phyloP scores from a whole-genome alignment of 192 early-diverging fungal species.

The Pilaira anomala region DNA sequence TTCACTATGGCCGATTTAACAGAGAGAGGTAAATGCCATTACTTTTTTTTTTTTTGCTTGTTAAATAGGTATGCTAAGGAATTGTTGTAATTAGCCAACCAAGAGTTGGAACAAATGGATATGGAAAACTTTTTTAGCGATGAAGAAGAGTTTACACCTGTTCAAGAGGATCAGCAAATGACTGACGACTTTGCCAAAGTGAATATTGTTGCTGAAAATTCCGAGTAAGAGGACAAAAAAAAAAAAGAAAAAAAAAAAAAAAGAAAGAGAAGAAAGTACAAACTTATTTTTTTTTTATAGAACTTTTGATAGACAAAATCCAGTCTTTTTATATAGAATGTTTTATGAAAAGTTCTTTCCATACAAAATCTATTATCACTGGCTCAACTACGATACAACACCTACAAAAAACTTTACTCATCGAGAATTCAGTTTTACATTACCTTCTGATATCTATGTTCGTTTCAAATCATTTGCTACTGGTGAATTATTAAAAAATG shows the following conservation, averaged over 20 bases:
- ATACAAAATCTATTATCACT: constrained; percentile 71
- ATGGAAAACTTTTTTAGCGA: not conserved
- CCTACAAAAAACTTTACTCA: constrained; percentile 74
- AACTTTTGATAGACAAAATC: not conserved
- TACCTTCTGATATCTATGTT: constrained; percentile 78
- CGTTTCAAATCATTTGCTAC: constrained; percentile 84
- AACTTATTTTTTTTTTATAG: not conserved
- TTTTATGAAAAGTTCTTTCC: constrained; percentile 92
- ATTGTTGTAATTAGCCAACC: not conserved
- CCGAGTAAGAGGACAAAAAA: too few relatives aligned
- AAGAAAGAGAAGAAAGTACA: not conserved
- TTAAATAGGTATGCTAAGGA: too few relatives aligned
- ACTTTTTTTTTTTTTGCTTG: too few relatives aligned
- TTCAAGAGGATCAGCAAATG: not conserved
- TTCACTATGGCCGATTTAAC: not conserved
- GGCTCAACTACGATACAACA: constrained; percentile 79
- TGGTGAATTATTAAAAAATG: constrained; percentile 66
- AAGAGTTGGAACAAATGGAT: not conserved
- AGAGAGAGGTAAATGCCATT: not conserved
- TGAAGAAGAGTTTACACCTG: not conserved
- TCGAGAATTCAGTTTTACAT: constrained; percentile 91
- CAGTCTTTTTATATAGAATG: constrained; percentile 24
- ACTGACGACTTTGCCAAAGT: not conserved
- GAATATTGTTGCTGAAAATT: too few relatives aligned
- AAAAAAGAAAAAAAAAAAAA: too few relatives aligned